Conservation (phyloP, 768 basidiomycete genomes). For the Leccinum ochraceum region DNA sequence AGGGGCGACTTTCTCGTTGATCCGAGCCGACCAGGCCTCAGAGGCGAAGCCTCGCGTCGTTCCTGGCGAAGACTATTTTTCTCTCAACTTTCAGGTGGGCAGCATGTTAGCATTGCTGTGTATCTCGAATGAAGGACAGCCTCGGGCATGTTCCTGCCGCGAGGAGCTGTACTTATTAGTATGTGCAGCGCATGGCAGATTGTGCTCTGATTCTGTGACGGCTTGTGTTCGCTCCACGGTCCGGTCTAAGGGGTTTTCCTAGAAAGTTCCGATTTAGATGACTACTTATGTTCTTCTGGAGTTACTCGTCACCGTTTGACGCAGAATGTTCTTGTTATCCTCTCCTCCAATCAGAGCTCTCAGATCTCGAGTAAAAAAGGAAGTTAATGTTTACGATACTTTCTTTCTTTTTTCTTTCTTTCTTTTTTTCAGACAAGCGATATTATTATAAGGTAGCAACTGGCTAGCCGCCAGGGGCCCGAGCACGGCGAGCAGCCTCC, state of each 20-base stretch:
- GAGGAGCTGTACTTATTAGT: slow-evolving; percentile 11
- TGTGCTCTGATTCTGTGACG: slow-evolving; percentile 34
- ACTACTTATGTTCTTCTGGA: too few relatives aligned
- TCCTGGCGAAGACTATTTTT: slow-evolving; percentile 14
- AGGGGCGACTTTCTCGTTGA: slow-evolving; percentile 42
- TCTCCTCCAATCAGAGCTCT: too few relatives aligned
- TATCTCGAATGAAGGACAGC: slow-evolving; percentile 20
- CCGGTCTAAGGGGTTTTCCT: slow-evolving; percentile 57
- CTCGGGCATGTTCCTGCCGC: slow-evolving; percentile 65
- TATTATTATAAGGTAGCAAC: too few relatives aligned
- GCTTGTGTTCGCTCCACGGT: slow-evolving; percentile 56
- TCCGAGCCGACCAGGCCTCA: background rate
- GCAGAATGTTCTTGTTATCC: too few relatives aligned
- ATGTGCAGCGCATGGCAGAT: background rate
- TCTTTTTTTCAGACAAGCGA: too few relatives aligned
- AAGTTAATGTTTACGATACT: too few relatives aligned
- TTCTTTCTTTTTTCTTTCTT: too few relatives aligned
- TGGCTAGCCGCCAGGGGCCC: too few relatives aligned
- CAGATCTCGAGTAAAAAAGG: too few relatives aligned
- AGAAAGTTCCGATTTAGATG: slow-evolving; percentile 66
- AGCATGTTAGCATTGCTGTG: slow-evolving; percentile 47
- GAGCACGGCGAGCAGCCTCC: too few relatives aligned
- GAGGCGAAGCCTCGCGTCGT: background rate
- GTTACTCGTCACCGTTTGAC: too few relatives aligned
- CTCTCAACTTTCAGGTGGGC: slow-evolving; percentile 29